Conservation (phyloP, 2,329 filamentous ascomycete species). For the Phyllosticta ampelicida region DNA sequence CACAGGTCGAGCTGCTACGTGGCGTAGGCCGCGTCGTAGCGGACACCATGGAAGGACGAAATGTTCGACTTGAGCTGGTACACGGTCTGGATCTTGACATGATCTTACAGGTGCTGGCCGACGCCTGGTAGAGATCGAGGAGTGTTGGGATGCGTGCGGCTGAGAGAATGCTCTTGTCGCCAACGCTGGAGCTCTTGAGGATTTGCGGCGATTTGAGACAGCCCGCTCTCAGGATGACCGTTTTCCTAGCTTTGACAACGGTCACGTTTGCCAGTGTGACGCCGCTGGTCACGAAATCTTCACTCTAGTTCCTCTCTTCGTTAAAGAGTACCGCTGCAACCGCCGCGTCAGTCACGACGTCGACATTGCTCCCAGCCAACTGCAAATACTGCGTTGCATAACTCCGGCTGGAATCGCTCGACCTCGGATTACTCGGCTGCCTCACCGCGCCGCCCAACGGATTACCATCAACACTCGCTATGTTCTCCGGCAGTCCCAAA, state of each 20-base stretch:
- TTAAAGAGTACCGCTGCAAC: slow-evolving; percentile 31
- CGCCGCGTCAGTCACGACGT: slow-evolving; percentile 26
- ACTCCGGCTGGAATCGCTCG: slow-evolving; percentile 38
- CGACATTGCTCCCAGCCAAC: slow-evolving; percentile 33
- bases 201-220: slow-evolving; percentile 55
- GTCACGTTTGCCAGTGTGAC: slow-evolving; percentile 23
- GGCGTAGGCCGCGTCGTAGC: slow-evolving; percentile 22
- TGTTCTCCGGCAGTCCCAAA: slow-evolving; percentile 32
- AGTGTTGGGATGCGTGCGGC: slow-evolving; percentile 43
- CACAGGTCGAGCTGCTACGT: slow-evolving; percentile 32
- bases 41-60: slow-evolving; percentile 24
- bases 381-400: slow-evolving; percentile 39
- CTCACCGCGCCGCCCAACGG: slow-evolving; percentile 42
- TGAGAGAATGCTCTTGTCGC: slow-evolving; percentile 42
- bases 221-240: slow-evolving; percentile 40
- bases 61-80: slow-evolving; percentile 22
- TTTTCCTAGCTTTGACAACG: slow-evolving; percentile 20
- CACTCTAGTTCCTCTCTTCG: neutral
- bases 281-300: slow-evolving; percentile 18
- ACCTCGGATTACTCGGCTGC: slow-evolving; percentile 40
- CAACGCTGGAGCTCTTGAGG: slow-evolving; percentile 53
- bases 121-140: slow-evolving; percentile 51
- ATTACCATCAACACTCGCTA: slow-evolving; percentile 40
- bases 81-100: slow-evolving; percentile 23
- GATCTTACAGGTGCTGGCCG: slow-evolving; percentile 54